Base-by-base conservation (phyloP, 176 grass and related monocot genomes). In the Oryza brachyantha region DNA sequence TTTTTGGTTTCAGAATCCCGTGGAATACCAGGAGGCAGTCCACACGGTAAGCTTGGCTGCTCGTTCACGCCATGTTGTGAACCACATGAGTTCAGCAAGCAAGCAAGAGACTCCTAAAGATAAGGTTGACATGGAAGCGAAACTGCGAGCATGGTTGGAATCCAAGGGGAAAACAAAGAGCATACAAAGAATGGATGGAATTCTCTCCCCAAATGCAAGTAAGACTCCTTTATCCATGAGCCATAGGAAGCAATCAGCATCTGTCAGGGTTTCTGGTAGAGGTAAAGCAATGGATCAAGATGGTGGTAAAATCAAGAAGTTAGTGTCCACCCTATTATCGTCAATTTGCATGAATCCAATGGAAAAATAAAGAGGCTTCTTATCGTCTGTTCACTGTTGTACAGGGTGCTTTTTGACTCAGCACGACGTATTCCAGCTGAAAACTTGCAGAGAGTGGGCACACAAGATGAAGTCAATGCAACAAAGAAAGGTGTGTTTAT, bases 101-200 rank as follows among this genome's bases (percentile, higher is more conserved):
- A 95, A 91, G 34, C 83, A 82, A 64, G 90, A 87, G 68, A 99
- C 92, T 4, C 92, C 92, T 7, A 93, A 89, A 80, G 54, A 78
- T 64, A 95, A 99, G 85, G 70, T 99, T 83, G 88, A 99, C 39
- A 99, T 95, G 92, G 92, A 99, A 67, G 85, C 84, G 0, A 93
- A 99, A 80, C 73, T 99, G 41, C 80, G 81, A 77, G 88, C 88
- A 64, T 99, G 96, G 96, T 70, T 99, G 61, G 88, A 95, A 81
- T 95, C 92, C 16, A 99, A 86, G 72, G 96, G 90, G 13, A 99
- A 95, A 83, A 87, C 78, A 14, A 94, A 81, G 71, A 91, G 90
- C 71, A 83, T 73, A 43, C 90, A 89, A 72, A 86, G 92, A 84
- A 89, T 78, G 79, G 45, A 80, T 74, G 89, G 83, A 7, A 61